These are phyloP conservation scores for Cadophora malorum DNA, from an alignment of 2,329 filamentous ascomycete species.

Conservation along the genomic window DNA sequence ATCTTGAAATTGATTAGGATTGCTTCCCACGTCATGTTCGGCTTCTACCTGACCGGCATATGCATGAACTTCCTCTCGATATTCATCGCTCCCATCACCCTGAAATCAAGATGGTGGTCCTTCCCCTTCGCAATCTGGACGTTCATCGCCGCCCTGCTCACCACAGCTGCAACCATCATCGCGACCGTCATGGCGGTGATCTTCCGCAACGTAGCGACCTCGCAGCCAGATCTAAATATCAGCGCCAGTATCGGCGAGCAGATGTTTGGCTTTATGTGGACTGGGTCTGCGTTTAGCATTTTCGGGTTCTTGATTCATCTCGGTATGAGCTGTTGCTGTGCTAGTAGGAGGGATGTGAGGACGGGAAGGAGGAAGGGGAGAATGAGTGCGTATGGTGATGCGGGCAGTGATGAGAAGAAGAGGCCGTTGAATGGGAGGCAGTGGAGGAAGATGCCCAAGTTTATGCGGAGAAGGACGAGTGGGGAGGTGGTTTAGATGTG, in stretches of 20 bases:
- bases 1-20: slow-evolving; percentile 77
- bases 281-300: slow-evolving; percentile 70
- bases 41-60: slow-evolving; percentile 77
- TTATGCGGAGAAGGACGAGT: slow-evolving; percentile 30
- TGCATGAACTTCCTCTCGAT: slow-evolving; percentile 76
- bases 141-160: slow-evolving; percentile 70
- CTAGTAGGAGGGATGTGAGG: slow-evolving; percentile 42
- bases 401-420: slow-evolving; percentile 31
- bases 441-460: slow-evolving; percentile 27
- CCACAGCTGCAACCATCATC: slow-evolving; percentile 73
- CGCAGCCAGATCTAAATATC: slow-evolving; percentile 78
- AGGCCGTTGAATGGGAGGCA: slow-evolving; percentile 18
- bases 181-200: slow-evolving; percentile 85
- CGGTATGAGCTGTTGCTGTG: slow-evolving; percentile 79
- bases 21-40: slow-evolving; percentile 87
- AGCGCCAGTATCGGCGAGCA: slow-evolving; percentile 68
- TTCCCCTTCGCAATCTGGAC: slow-evolving; percentile 72
- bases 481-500: slow-evolving; percentile 32
- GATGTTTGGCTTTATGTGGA: slow-evolving; percentile 93
- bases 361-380: slow-evolving; percentile 42
- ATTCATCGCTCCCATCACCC: slow-evolving; percentile 58
- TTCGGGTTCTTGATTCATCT: slow-evolving; percentile 77
- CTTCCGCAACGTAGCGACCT: slow-evolving; percentile 77
- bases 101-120: slow-evolving; percentile 61
- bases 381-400: slow-evolving; percentile 39